Evolutionary conservation across 306 rosid species (phyloP).

Genomic region (Acacia melanoxylon): DNA sequence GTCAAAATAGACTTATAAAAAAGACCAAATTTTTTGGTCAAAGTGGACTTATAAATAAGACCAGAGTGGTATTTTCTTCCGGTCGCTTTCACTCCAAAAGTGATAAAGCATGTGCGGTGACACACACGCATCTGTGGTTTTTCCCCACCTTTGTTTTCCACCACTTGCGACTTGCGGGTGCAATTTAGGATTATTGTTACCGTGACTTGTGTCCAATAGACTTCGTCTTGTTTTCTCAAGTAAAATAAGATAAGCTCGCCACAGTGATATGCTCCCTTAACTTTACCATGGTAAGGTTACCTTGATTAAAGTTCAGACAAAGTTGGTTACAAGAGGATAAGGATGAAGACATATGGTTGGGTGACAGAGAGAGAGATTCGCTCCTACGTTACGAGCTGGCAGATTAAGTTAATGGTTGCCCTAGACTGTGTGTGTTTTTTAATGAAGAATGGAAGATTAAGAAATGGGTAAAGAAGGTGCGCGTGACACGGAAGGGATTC

Average conservation of each 20-base stretch:
- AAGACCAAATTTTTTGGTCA: too few species aligned
- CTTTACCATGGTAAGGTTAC: slow-evolving; percentile 41
- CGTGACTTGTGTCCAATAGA: slow-evolving; percentile 14
- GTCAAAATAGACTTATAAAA: too few species aligned
- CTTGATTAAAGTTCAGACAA: slow-evolving; percentile 35
- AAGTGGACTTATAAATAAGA: too few species aligned
- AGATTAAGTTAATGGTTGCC: slow-evolving; percentile 8
- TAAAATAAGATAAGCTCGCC: slow-evolving; percentile 34
- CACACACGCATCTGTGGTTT: neutral
- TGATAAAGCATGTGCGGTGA: slow-evolving; percentile 1
- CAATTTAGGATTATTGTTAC: slow-evolving; percentile 18
- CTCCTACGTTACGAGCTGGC: slow-evolving; percentile 32
- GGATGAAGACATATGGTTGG: slow-evolving; percentile 43
- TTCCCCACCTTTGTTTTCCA: neutral
- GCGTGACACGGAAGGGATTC: slow-evolving; percentile 63
- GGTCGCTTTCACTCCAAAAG: slow-evolving; percentile 42
- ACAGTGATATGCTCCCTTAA: neutral
- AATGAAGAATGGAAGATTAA: slow-evolving; percentile 24
- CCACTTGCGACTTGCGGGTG: slow-evolving; percentile 19
- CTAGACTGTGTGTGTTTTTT: slow-evolving; percentile 22
- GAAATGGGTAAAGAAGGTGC: slow-evolving; percentile 52
- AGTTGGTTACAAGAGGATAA: slow-evolving; percentile 54
- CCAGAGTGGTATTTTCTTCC: neutral
- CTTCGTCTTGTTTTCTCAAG: slow-evolving; percentile 28
- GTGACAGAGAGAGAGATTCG: slow-evolving; percentile 35